Base-by-base conservation (phyloP, 148 eudicot genomes). In the Arctostaphylos glauca region DNA sequence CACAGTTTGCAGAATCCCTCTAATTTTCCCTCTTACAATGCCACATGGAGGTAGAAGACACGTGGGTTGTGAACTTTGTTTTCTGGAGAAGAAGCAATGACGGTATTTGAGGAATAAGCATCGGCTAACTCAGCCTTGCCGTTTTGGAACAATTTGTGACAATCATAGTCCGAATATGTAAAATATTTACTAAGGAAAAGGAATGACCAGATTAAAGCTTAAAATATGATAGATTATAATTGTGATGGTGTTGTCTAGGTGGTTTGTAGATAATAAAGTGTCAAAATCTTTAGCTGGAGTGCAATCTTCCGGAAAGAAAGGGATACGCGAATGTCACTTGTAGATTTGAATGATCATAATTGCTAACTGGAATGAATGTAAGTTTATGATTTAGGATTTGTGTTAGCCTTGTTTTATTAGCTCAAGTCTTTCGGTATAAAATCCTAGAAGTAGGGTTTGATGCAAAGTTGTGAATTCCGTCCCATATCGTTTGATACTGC, bases 1-100 rank as follows among this genome's bases (percentile, higher is more conserved):
- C 97, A 76, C 96, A 91, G 88, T 95, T 95, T 91, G 98, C 94
- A 18, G 98, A 92, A 86, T 93, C 96, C 75, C 97, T 95, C 49
- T 95, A 86, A 86, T 31, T 31, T 31, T 31, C 38, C 38, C 38
- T 31, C 38, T 0, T 31, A 1, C 38, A 31, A 31, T 31, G 38
- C 38, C 1, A 1, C 38, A 1, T 31, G 38, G 38, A 31, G 38
- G 38, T 31, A 1, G 38, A 31, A 31, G 38, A 31, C 38, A 31
- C 38, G 1, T 31, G 38, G 38, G 38, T 31, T 1, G 38, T 31
- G 38, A 31, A 31, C 38, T 31, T 31, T 1, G 0, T 31, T 31
- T 31, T 1, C 38, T 1, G 38, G 38, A 31, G 38, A 31, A 31
- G 38, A 31, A 31, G 38, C 38, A 31, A 31, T 31, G 38, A 31